phyloP scores from a whole-genome alignment of 1,139 yeast species.

The Saccharomyces hybrid region DNA sequence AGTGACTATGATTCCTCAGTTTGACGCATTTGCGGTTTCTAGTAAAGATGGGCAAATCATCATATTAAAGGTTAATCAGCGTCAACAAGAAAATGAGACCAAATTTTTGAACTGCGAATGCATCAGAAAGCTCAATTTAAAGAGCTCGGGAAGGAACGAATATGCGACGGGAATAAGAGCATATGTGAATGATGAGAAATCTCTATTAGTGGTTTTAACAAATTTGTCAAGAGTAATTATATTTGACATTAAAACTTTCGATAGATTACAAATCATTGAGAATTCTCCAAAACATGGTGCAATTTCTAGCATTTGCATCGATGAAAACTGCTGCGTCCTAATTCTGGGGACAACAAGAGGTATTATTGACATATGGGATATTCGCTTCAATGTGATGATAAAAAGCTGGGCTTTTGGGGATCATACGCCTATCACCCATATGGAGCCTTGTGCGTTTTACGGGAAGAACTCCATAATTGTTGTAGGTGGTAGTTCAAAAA shows the following conservation, averaged over 20 bases:
- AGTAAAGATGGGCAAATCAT: constrained; percentile 58
- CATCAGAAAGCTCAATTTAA: constrained; percentile 13
- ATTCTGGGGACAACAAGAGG: constrained; percentile 73
- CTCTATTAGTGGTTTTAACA: constrained; percentile 43
- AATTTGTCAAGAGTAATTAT: constrained; percentile 47
- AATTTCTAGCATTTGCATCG: constrained; percentile 54
- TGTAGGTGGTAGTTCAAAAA: constrained; percentile 57
- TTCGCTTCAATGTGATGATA: constrained; percentile 55
- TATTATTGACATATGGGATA: constrained; percentile 70
- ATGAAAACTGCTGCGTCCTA: constrained; percentile 50
- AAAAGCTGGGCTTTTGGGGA: constrained; percentile 55
- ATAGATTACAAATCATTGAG: constrained; percentile 37
- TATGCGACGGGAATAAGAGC: constrained; percentile 42
- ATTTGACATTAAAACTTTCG: constrained; percentile 57
- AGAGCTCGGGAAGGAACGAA: constrained; percentile 40
- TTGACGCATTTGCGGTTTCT: constrained; percentile 62
- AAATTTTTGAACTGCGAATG: constrained; percentile 32
- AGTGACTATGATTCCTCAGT: constrained; percentile 48
- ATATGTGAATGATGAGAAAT: constrained; percentile 32
- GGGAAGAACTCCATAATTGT: constrained; percentile 38
- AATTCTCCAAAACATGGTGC: constrained; percentile 62
- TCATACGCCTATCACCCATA: constrained; percentile 41
- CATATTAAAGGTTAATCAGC: constrained; percentile 49
- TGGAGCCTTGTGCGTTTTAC: constrained; percentile 31
- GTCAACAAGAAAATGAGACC: constrained; percentile 33